Percentiles rank a stretch among this genome's conserved stretches.
These are phyloP conservation scores for Euphorbia schlechtendalii DNA, from an alignment of 441 rosid genomes.

Conservation along the genomic window DNA sequence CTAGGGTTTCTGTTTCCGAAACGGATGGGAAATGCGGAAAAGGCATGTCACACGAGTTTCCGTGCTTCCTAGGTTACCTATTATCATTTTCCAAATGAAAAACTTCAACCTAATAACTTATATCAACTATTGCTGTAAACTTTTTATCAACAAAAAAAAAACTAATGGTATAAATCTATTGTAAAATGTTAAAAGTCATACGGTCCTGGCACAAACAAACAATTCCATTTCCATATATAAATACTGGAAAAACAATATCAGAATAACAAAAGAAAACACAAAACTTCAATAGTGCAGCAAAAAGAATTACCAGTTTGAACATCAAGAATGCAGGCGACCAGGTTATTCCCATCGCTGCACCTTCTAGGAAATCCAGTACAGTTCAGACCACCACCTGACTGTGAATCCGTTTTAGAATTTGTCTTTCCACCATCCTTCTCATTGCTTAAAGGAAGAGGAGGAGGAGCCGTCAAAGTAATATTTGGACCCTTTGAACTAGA, in stretches of 20 bases:
- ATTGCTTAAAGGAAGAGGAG: constrained; percentile 21
- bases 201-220: not conserved
- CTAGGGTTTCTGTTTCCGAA: too few relatives aligned
- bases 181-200: not conserved
- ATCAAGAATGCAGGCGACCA: constrained; percentile 54
- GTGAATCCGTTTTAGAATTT: not conserved
- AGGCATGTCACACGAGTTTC: too few relatives aligned
- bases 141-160: too few relatives aligned
- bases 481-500: constrained; percentile 16
- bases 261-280: not conserved
- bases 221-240: not conserved
- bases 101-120: not conserved
- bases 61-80: too few relatives aligned
- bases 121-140: too few relatives aligned
- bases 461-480: constrained; percentile 16
- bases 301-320: constrained; percentile 38
- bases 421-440: constrained; percentile 20
- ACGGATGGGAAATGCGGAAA: too few relatives aligned
- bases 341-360: constrained; percentile 28
- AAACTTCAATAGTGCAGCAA: constrained; percentile 1
- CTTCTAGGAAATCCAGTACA: constrained; percentile 38
- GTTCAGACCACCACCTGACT: constrained; percentile 13
- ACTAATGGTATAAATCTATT: not conserved
- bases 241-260: not conserved
- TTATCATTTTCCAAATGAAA: not conserved